Conservation (phyloP, 768 basidiomycete genomes). For the Suillus lakei region DNA sequence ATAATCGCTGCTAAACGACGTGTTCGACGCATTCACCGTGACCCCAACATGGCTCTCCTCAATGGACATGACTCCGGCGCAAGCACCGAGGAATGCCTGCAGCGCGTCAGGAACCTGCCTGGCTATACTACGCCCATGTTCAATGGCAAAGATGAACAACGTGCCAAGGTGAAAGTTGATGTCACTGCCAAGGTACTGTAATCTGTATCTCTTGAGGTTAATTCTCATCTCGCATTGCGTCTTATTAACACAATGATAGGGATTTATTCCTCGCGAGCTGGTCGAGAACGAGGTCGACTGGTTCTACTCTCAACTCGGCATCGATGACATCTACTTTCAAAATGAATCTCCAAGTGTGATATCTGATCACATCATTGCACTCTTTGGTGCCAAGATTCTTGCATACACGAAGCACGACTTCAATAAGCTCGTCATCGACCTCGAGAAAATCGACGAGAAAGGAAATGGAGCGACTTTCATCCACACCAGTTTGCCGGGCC, state of each 20-base stretch:
- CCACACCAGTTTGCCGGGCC: slow-evolving; percentile 85
- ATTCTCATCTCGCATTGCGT: slow-evolving; percentile 3
- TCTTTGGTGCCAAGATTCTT: slow-evolving; percentile 94
- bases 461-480: slow-evolving; percentile 93
- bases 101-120: slow-evolving; percentile 76
- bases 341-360: slow-evolving; percentile 71
- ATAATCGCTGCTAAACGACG: neutral
- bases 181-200: slow-evolving; percentile 70
- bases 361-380: slow-evolving; percentile 87
- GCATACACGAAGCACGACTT: slow-evolving; percentile 96
- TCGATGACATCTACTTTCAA: slow-evolving; percentile 92
- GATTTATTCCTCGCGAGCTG: slow-evolving; percentile 91
- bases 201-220: neutral
- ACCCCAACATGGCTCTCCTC: slow-evolving; percentile 7
- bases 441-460: slow-evolving; percentile 86
- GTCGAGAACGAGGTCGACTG: slow-evolving; percentile 90
- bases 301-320: slow-evolving; percentile 92
- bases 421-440: slow-evolving; percentile 88
- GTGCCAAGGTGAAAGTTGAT: slow-evolving; percentile 74
- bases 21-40: slow-evolving; percentile 8
- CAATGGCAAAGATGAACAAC: slow-evolving; percentile 89
- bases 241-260: slow-evolving; percentile 46
- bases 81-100: slow-evolving; percentile 52
- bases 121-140: slow-evolving; percentile 94
- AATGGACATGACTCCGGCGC: slow-evolving; percentile 23